phyloP scores from a whole-genome alignment of 2,329 filamentous ascomycete genomes.

The Penicillium sp. region DNA sequence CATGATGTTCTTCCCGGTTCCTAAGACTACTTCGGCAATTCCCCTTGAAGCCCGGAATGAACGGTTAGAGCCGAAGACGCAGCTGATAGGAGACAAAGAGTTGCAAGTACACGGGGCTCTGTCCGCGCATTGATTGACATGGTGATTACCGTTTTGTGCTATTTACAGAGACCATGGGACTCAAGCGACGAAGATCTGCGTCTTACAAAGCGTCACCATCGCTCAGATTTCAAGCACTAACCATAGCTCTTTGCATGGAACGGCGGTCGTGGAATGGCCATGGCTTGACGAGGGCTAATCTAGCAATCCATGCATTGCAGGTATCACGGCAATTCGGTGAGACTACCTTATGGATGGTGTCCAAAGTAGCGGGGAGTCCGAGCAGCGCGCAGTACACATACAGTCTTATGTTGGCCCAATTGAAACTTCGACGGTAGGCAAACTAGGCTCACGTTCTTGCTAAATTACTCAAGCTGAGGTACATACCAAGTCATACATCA shows the following conservation, averaged over 20 bases:
- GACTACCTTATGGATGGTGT: slow-evolving; percentile 11
- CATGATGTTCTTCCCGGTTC: slow-evolving; percentile 1
- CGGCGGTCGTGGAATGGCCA: slow-evolving; percentile 13
- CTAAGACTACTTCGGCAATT: not conserved
- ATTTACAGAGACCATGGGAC: slow-evolving; percentile 14
- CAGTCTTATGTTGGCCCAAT: slow-evolving; percentile 15
- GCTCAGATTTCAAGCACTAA: slow-evolving; percentile 11
- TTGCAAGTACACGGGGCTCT: slow-evolving; percentile 10
- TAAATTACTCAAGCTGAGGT: not conserved
- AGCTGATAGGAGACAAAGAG: slow-evolving; percentile 15
- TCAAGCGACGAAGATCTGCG: slow-evolving; percentile 12
- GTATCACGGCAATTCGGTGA: slow-evolving; percentile 17
- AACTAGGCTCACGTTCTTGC: not conserved
- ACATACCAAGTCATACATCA: not conserved
- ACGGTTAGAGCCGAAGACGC: slow-evolving; percentile 8
- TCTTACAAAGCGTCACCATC: slow-evolving; percentile 12
- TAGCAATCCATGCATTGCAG: slow-evolving; percentile 17
- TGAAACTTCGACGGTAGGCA: slow-evolving; percentile 14
- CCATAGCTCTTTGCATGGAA: slow-evolving; percentile 17
- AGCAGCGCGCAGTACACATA: slow-evolving; percentile 4
- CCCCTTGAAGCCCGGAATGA: slow-evolving; percentile 13
- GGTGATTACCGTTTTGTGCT: slow-evolving; percentile 9
- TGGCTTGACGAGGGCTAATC: slow-evolving; percentile 16
- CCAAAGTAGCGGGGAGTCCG: not conserved
- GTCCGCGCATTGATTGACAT: slow-evolving; percentile 3